These are phyloP conservation scores for Seiridium unicorne DNA, from an alignment of 2,329 filamentous ascomycete species.

Conservation along the genomic window DNA sequence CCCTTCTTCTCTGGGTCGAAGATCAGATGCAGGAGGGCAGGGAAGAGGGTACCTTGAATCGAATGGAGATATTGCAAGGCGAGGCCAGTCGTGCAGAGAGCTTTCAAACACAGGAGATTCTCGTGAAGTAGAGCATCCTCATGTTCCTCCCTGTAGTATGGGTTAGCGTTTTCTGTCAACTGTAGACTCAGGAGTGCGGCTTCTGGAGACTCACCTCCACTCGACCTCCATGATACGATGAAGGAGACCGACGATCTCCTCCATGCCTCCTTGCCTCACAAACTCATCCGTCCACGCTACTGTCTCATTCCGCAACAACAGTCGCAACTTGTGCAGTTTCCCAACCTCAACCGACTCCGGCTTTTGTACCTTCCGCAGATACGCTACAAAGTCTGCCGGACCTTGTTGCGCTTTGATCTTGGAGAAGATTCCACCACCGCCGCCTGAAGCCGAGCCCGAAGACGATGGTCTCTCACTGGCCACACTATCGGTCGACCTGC, in stretches of 20 bases:
- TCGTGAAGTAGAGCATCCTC: conserved; percentile 93
- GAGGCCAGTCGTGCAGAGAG: conserved; percentile 84
- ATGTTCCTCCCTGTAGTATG: conserved; percentile 73
- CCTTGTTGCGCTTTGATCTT: conserved; percentile 73
- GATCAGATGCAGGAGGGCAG: conserved; percentile 80
- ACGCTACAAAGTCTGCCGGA: conserved; percentile 82
- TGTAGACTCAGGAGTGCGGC: neutral
- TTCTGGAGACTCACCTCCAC: conserved; percentile 70
- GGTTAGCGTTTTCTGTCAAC: neutral
- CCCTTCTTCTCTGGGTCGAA: conserved; percentile 99
- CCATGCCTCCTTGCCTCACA: conserved; percentile 86
- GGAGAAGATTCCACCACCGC: conserved; percentile 52
- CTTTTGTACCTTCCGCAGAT: conserved; percentile 77
- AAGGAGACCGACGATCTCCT: conserved; percentile 80
- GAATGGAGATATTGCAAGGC: conserved; percentile 79
- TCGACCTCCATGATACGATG: conserved; percentile 94
- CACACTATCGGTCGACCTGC: conserved; percentile 71
- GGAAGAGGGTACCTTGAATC: conserved; percentile 80
- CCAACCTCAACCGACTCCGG: conserved; percentile 88
- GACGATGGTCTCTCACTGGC: conserved; percentile 58
- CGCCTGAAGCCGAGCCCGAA: conserved; percentile 46
- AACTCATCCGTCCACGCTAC: conserved; percentile 95
- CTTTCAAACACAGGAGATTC: conserved; percentile 88
- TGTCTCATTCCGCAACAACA: conserved; percentile 89
- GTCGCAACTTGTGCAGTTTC: conserved; percentile 86